A percentile compares a stretch with the other conserved stretches of the same genome.
phyloP scores from a whole-genome alignment of 192 early-diverging fungal species.

The Podila epicladia region DNA sequence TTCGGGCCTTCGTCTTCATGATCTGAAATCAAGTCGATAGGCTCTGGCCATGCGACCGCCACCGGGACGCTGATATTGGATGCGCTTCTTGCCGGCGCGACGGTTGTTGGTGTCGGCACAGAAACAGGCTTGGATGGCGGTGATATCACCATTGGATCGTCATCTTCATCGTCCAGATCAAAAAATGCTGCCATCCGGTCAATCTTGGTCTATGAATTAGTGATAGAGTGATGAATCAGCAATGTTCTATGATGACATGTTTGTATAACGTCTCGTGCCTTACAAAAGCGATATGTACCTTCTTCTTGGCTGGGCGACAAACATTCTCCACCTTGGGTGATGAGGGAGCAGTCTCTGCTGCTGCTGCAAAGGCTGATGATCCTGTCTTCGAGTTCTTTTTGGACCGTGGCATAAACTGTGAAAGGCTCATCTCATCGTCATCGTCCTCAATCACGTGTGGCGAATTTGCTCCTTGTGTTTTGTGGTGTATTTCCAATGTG shows the following conservation, averaged over 20 bases:
- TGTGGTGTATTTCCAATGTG: neutral
- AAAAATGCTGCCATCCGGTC: conserved; percentile 45
- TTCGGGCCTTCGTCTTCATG: neutral
- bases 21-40: neutral
- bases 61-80: conserved; percentile 5
- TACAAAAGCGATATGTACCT: neutral
- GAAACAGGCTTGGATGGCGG: neutral
- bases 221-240: neutral
- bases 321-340: neutral
- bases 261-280: too few species aligned
- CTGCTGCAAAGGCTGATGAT: neutral
- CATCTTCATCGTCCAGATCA: conserved; percentile 39
- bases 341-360: neutral
- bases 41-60: conserved; percentile 11
- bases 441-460: conserved; percentile 11
- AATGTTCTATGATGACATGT: too few species aligned
- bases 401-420: conserved; percentile 14
- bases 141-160: neutral
- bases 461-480: neutral
- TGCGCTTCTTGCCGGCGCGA: neutral
- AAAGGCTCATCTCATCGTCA: conserved; percentile 4
- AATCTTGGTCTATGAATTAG: conserved; percentile 13
- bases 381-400: neutral
- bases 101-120: neutral
- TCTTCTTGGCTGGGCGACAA: conserved; percentile 32